Evolutionary conservation across 83 land plant species (phyloP).

Genomic region (Thuja plicata): DNA sequence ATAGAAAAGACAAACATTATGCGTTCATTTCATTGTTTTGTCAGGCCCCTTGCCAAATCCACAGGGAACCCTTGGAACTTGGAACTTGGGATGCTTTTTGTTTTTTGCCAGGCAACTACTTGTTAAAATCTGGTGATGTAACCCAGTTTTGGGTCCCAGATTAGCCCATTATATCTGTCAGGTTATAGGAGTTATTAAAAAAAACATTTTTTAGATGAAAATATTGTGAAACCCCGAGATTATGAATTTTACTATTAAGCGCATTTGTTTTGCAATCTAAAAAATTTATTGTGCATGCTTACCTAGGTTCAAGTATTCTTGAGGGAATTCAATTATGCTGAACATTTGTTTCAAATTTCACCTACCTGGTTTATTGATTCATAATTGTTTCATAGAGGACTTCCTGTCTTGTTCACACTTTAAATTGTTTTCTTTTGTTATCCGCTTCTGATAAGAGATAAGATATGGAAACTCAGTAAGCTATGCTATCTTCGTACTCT

Average conservation of each 20-base stretch:
- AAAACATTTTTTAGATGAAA: no score
- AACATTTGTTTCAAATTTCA: background rate
- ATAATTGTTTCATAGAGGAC: background rate
- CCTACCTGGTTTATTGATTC: background rate
- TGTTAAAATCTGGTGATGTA: no score
- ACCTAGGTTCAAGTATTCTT: background rate
- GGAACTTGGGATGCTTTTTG: no score
- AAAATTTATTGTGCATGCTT: background rate
- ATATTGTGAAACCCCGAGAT: no score
- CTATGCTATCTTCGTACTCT: background rate
- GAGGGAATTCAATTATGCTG: background rate
- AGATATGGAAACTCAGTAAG: background rate
- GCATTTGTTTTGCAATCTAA: background rate
- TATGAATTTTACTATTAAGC: no score
- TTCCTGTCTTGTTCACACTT: background rate
- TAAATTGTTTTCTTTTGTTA: background rate
- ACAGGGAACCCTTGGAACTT: no score
- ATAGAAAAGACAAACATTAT: background rate
- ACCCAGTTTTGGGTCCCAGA: no score
- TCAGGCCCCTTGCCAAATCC: no score
- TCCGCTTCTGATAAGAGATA: background rate
- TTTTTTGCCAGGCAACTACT: no score
- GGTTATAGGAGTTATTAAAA: no score
- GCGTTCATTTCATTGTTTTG: background rate
- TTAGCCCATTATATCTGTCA: no score